phyloP scores from a whole-genome alignment of 2,329 filamentous ascomycete species.

The Microdochium nivale region DNA sequence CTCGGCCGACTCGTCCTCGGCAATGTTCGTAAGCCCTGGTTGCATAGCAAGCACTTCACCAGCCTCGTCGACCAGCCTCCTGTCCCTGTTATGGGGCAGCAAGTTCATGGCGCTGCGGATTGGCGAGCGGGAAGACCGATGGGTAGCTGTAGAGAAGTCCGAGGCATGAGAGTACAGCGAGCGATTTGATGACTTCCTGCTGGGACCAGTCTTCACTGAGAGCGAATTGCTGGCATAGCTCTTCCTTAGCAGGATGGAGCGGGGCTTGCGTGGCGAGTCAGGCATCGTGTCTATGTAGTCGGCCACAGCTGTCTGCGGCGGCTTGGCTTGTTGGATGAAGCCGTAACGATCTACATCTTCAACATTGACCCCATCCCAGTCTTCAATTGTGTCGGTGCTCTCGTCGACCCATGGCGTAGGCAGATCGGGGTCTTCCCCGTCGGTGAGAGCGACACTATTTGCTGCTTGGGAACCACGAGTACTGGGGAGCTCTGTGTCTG shows the following conservation, averaged over 20 bases:
- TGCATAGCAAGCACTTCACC: constrained; percentile 58
- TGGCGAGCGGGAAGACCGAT: constrained; percentile 44
- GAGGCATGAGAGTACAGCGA: constrained; percentile 51
- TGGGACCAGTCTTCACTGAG: constrained; percentile 35
- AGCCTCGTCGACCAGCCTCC: constrained; percentile 54
- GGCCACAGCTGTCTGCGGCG: constrained; percentile 30
- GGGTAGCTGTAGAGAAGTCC: constrained; percentile 39
- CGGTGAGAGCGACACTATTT: background rate
- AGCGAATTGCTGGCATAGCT: constrained; percentile 26
- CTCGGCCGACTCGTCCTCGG: constrained; percentile 45
- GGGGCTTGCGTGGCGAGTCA: constrained; percentile 32
- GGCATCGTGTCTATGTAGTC: constrained; percentile 32
- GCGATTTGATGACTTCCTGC: constrained; percentile 46
- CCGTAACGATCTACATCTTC: constrained; percentile 59
- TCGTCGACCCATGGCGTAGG: constrained; percentile 30
- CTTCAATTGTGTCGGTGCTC: constrained; percentile 51
- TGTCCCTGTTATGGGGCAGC: constrained; percentile 52
- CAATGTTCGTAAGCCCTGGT: constrained; percentile 45
- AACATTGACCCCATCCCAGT: constrained; percentile 57
- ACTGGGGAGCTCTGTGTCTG: constrained; percentile 7
- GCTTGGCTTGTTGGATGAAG: constrained; percentile 47
- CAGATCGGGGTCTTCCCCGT: background rate
- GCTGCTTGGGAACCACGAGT: background rate
- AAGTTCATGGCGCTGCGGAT: constrained; percentile 50
- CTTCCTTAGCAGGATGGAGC: constrained; percentile 35